Percentiles rank a stretch among this genome's conserved stretches.
These are phyloP conservation scores for Sporothrix inflata DNA, from an alignment of 2,329 filamentous ascomycete species.

Conservation along the genomic window DNA sequence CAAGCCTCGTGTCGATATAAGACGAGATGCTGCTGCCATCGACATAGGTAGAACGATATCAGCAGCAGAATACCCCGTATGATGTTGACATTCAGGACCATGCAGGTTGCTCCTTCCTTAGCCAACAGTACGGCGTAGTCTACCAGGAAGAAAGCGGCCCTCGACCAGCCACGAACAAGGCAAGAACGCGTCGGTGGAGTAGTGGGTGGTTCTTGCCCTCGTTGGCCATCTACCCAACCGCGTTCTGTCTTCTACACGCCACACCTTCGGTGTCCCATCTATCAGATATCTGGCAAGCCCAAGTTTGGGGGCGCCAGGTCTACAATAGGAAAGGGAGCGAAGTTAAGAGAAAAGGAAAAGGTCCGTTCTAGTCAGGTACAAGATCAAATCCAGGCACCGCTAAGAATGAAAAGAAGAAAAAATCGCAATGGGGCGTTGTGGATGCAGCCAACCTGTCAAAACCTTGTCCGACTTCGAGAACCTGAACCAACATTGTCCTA, in stretches of 20 bases:
- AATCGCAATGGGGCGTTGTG: too few species aligned
- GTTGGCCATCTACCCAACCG: not conserved
- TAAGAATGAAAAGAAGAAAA: too few species aligned
- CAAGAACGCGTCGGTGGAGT: not conserved
- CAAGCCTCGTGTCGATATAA: not conserved
- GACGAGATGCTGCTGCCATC: not conserved
- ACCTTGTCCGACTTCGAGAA: not conserved
- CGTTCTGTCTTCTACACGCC: not conserved
- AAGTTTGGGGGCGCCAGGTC: not conserved
- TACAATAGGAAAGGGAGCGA: not conserved
- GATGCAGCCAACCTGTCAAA: not conserved
- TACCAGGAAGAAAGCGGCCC: not conserved
- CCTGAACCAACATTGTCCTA: not conserved
- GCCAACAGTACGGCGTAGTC: too few species aligned
- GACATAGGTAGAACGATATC: not conserved
- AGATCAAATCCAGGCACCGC: not conserved
- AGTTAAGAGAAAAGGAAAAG: not conserved
- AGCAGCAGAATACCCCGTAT: too few species aligned
- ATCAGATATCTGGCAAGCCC: too few species aligned
- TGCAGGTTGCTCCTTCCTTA: too few species aligned
- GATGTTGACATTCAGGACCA: too few species aligned
- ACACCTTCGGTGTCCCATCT: too few species aligned
- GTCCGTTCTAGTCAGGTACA: not conserved
- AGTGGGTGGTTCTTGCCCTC: not conserved
- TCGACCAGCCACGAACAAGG: not conserved